Base-by-base conservation (phyloP, 2,329 filamentous ascomycete genomes). In the Trichoderma semiorbis region DNA sequence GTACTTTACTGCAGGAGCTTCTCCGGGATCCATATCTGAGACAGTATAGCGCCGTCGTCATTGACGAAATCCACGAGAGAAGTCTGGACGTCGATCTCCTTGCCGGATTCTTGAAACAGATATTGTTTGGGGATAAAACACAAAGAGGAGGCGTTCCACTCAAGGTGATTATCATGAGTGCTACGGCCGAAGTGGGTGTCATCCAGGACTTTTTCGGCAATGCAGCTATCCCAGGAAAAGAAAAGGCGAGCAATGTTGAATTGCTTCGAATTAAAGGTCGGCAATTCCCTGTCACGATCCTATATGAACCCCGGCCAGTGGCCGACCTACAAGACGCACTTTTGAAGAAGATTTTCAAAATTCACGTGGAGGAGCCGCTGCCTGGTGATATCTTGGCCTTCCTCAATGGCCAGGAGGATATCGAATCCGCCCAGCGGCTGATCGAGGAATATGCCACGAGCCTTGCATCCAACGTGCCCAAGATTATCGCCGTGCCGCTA, bases 1-100 rank as follows among this genome's bases (percentile, higher is more conserved):
- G 96, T 77, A 98, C 97, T 91, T 85, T 99, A 66, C 85, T 99
- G 16, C 95, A 98, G 80, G 97, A 99, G 81, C 91, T 99, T 81
- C 82, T 99, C 72, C 88, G 92, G 68, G 96, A 99, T 80, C 93
- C 93, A 1, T 86, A 91, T 77, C 85, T 99, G 78, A 89, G 88
- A 36, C 90, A 93, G 78, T 99, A 99, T 79, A 97, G 94, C 77
- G 94, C 92, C 4, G 87, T 99, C 0, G 87, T 99, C 21, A 93
- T 99, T 8, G 96, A 99, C 81, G 96, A 99, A 81, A 96, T 99
- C 14, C 96, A 99, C 83, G 96, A 99, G 83, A 88, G 96, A 76
- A 97, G 95, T 75, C 89, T 98, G 26, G 97, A 98, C 79, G 95
- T 98, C 8, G 96, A 99, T 82, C 83, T 99, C 30, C 86, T 98